Conservation (phyloP, 768 basidiomycete species). For the Suillus hirtellus region DNA sequence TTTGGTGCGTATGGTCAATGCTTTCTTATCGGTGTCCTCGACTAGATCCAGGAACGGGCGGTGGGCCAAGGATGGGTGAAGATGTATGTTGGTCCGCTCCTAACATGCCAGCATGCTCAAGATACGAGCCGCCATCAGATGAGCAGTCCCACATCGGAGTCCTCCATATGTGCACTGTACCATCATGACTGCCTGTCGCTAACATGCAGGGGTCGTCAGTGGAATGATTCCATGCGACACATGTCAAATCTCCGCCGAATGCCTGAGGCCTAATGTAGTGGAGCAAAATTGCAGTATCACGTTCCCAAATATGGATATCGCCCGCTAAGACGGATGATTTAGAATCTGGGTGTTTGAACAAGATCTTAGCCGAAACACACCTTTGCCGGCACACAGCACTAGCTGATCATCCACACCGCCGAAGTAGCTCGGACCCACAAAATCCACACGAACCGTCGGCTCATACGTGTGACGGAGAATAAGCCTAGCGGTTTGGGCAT, state of each 20-base stretch:
- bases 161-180: constrained; percentile 74
- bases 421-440: constrained; percentile 81
- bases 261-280: constrained; percentile 67
- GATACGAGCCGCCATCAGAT: constrained; percentile 28
- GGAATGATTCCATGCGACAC: constrained; percentile 76
- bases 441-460: constrained; percentile 67
- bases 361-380: constrained; percentile 32
- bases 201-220: constrained; percentile 52
- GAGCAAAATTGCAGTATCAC: constrained; percentile 71
- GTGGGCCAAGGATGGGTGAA: not conserved
- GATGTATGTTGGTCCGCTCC: not conserved
- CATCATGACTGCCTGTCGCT: constrained; percentile 78
- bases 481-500: constrained; percentile 31
- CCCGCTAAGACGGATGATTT: constrained; percentile 48
- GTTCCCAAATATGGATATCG: constrained; percentile 88
- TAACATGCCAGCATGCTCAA: constrained; percentile 18
- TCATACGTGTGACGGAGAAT: constrained; percentile 67
- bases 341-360: not conserved
- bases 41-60: not conserved
- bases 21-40: too few relatives aligned
- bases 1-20: not conserved
- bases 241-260: constrained; percentile 71
- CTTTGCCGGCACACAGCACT: constrained; percentile 77
- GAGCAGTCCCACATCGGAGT: constrained; percentile 32
- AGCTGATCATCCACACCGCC: constrained; percentile 79